phyloP scores from a whole-genome alignment of 2,329 filamentous ascomycete species.

The Amylocarpus encephaloides region DNA sequence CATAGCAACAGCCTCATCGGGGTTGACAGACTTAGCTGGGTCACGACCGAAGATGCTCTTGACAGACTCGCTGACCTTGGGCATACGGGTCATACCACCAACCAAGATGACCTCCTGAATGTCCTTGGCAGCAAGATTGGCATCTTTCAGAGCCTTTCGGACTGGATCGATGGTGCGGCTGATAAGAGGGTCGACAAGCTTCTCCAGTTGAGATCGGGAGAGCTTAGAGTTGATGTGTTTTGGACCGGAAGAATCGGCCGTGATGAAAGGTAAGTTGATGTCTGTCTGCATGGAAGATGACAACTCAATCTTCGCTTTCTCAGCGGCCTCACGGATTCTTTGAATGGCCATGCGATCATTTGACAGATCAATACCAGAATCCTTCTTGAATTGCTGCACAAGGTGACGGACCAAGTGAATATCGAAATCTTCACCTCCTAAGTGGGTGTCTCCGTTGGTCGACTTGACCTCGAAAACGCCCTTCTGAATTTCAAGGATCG shows the following conservation, averaged over 20 bases:
- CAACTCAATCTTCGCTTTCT: constrained; percentile 99
- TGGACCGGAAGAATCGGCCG: constrained; percentile 86
- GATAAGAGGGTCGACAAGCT: constrained; percentile 86
- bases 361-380: constrained; percentile 84
- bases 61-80: constrained; percentile 93
- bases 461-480: constrained; percentile 99
- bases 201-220: constrained; percentile 85
- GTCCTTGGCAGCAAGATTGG: constrained; percentile 81
- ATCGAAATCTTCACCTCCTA: constrained; percentile 98
- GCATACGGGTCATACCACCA: constrained; percentile 99
- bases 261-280: constrained; percentile 98
- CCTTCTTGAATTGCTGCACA: constrained; percentile 94
- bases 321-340: constrained; percentile 95
- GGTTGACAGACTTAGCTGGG: constrained; percentile 96
- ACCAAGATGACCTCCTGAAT: constrained; percentile 98
- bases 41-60: constrained; percentile 96
- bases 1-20: constrained; percentile 95
- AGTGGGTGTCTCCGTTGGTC: constrained; percentile 96
- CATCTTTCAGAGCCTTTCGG: constrained; percentile 95
- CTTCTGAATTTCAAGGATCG: constrained; percentile 92
- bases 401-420: constrained; percentile 91
- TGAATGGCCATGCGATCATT: constrained; percentile 96
- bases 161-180: constrained; percentile 82
- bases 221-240: constrained; percentile 99
- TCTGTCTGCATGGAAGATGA: constrained; percentile 93